Base-by-base conservation (phyloP, 495 filamentous ascomycete species). In the Staphylotrichum tortipilum region DNA sequence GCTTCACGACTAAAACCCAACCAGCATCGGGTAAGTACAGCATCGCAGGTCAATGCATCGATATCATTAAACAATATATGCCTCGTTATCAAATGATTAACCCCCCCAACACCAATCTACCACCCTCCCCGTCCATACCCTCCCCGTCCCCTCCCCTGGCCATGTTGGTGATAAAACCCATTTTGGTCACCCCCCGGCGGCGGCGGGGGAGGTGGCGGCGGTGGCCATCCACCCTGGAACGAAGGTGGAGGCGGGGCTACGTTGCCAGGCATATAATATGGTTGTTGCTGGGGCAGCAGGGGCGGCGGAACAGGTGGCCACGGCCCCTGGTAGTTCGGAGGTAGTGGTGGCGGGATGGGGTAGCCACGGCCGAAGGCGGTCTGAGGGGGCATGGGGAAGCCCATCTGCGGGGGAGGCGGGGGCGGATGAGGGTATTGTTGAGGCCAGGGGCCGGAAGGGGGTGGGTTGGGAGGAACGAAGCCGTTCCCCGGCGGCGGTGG, bases 271-370 rank as follows among this genome's bases (percentile, higher is more conserved):
- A 29, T 14, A 36, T 33, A 46, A 18, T 29, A 52, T 10, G 31
- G 39, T 10, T 21, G 44, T 4, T 35, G 38, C 19, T 29, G 30
- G 17, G 70, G 67, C 47, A 71, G 71, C 22, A 67, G 68, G 19
- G 75, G 73, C 15, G 74, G 75, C 12, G 74, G 47, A 1, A 35
- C 39, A 29, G 47, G 71, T 6, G 68, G 71, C 77, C 76, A 79
- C 38, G 69, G 63, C n/a, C 73, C 76, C 22, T 68, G 62, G 41
- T 74, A 79, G 34, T 71, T 70, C 7, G 64, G 65, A 12, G 72
- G 76, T 12, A 69, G 72, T 24, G 70, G 68, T 14, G 64, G 63
- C 18, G 68, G 69, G n/a, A 62, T 50, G 3, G 55, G 57, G 28
- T 58, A 68, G 1, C 38, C 30, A 7, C 41, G n/a, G 6, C 45